A percentile compares a stretch with the other conserved stretches of the same genome.
These are phyloP conservation scores for Xylariaceae sp. DNA, from an alignment of 2,329 filamentous ascomycete genomes.

Conservation along the genomic window DNA sequence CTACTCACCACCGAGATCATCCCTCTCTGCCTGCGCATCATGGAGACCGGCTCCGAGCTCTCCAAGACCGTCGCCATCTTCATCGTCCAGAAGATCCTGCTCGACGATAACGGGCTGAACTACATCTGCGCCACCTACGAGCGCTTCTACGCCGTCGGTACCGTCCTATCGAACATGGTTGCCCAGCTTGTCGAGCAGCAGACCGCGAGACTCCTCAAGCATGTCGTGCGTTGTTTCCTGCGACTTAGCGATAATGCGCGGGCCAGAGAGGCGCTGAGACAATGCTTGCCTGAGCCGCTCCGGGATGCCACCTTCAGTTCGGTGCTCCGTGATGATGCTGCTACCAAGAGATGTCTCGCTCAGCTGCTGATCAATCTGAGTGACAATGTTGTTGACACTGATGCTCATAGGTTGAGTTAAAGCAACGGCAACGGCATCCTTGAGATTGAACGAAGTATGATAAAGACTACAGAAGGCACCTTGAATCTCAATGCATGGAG, in stretches of 20 bases:
- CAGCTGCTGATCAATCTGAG: slow-evolving; percentile 95
- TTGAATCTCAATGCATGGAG: too few relatives aligned
- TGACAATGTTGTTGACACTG: slow-evolving; percentile 67
- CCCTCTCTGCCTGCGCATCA: slow-evolving; percentile 92
- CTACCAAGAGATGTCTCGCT: slow-evolving; percentile 95
- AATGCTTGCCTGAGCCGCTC: slow-evolving; percentile 97
- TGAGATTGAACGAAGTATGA: too few relatives aligned
- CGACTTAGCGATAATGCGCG: slow-evolving; percentile 93
- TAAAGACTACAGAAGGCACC: too few relatives aligned
- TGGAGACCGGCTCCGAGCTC: slow-evolving; percentile 97
- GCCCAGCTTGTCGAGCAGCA: slow-evolving; percentile 96
- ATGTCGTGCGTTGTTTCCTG: slow-evolving; percentile 95
- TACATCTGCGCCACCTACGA: slow-evolving; percentile 99
- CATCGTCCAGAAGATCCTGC: slow-evolving; percentile 97
- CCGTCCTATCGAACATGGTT: slow-evolving; percentile 98
- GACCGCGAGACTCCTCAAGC: slow-evolving; percentile 91
- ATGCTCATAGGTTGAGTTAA: slow-evolving; percentile 14
- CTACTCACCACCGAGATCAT: slow-evolving; percentile 98
- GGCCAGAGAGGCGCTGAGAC: slow-evolving; percentile 87
- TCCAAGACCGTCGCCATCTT: slow-evolving; percentile 99
- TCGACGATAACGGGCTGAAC: slow-evolving; percentile 93
- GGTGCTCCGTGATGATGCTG: slow-evolving; percentile 92
- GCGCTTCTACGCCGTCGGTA: slow-evolving; percentile 95
- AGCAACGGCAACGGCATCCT: too few relatives aligned
- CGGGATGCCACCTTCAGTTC: slow-evolving; percentile 96